Evolutionary conservation across 352 stramenopile genomes (phyloP), one percentile per base, ranked within the genome.

Genomic region (Peronospora destructor): DNA sequence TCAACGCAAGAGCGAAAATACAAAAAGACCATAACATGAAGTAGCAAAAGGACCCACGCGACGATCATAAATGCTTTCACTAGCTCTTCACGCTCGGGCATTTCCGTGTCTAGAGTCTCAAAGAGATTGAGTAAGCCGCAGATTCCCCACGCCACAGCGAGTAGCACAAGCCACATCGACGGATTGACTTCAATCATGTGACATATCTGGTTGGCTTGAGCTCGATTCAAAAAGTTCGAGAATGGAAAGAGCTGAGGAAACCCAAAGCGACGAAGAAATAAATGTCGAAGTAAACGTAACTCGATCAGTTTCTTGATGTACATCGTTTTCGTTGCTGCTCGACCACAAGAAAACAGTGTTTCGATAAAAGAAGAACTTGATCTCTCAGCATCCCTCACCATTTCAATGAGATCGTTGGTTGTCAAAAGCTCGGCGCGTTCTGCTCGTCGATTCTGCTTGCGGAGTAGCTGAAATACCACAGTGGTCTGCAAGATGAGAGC

Each of bases 101-200:
- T 14, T 3, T 67, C 32, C 2, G 51, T n/a, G 6, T 58, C 28
- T 4, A 66, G 2, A 0, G 42, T 6, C 14, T 62, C 1, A 9
- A 73, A 21, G 2, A 67, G 12, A 14, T 6, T 13, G 0, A 66
- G 33, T 2, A 56, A 36, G 0, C 54, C 56, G 35, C 68, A 66
- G 45, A 86, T 53, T 0, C 19, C 48, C 68, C 73, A 86, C 0
- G 68, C 70, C 7, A 83, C 57, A 9, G 49, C 45, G 0, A 86
- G 49, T 10, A 86, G 52, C 4, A 86, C 28, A 2, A 84, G 33
- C 75, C 72, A 91, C 58, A 75, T 85, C 3, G 67, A 77, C 13
- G 84, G 66, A 26, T 87, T 53, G 6, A 91, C 76, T 16, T 91
- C 76, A 38, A 91, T 85, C 66, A 91, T 79, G 53, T 91, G 68